Conservation (phyloP, 2,329 filamentous ascomycete species). For the Aphanocladium album region DNA sequence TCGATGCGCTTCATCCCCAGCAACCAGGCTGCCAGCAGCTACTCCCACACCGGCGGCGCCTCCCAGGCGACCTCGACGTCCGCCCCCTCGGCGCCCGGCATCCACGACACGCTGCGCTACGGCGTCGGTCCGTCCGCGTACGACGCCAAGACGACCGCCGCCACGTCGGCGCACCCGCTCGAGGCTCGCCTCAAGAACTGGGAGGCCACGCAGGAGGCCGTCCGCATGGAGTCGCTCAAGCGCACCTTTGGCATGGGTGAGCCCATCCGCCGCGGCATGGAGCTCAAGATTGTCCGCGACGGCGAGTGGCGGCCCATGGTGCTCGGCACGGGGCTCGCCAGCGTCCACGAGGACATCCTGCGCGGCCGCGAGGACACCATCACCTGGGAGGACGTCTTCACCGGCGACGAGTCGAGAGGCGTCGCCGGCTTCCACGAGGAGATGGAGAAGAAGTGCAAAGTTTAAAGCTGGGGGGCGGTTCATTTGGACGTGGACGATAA, state of each 20-base stretch:
- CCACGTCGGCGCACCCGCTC: constrained; percentile 70
- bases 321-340: constrained; percentile 54
- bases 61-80: constrained; percentile 45
- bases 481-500: neutral
- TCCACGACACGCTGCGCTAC: constrained; percentile 88
- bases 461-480: constrained; percentile 30
- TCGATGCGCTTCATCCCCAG: constrained; percentile 85
- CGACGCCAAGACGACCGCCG: constrained; percentile 33
- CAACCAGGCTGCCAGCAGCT: constrained; percentile 59
- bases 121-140: constrained; percentile 65
- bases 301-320: constrained; percentile 75
- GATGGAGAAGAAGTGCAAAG: constrained; percentile 89
- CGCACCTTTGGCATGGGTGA: constrained; percentile 89
- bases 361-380: constrained; percentile 71
- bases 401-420: constrained; percentile 67
- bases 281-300: constrained; percentile 78
- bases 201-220: constrained; percentile 79
- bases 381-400: constrained; percentile 91
- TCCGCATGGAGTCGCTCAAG: constrained; percentile 85
- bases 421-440: constrained; percentile 78
- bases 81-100: constrained; percentile 85
- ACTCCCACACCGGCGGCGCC: constrained; percentile 49
- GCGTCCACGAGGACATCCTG: constrained; percentile 86
- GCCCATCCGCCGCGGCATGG: constrained; percentile 89
- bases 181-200: constrained; percentile 85